These are phyloP conservation scores for Geranium brycei DNA, from an alignment of 345 rosid species.

Conservation along the genomic window DNA sequence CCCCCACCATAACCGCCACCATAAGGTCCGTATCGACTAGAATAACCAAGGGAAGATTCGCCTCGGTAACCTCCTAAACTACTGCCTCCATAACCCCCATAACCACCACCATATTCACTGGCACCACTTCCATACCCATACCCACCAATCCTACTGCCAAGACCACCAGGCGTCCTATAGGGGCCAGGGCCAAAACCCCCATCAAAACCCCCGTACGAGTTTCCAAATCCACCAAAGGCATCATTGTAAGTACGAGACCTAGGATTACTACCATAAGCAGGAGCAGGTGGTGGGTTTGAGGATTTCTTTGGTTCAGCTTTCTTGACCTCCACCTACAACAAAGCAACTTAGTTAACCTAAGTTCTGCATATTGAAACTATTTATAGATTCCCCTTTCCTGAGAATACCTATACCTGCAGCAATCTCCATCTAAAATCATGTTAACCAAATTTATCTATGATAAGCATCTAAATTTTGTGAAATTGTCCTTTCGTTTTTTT, in stretches of 20 bases:
- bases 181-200: slow-evolving; percentile 83
- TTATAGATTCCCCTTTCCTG: slow-evolving; percentile 20
- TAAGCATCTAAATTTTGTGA: background rate
- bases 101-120: slow-evolving; percentile 63
- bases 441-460: background rate
- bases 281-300: slow-evolving; percentile 78
- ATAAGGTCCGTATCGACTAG: slow-evolving; percentile 79
- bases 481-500: background rate
- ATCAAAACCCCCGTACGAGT: slow-evolving; percentile 52
- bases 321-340: slow-evolving; percentile 99
- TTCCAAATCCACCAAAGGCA: slow-evolving; percentile 47
- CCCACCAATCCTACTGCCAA: slow-evolving; percentile 47
- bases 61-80: slow-evolving; percentile 59
- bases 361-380: slow-evolving; percentile 42
- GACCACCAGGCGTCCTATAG: slow-evolving; percentile 53
- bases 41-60: slow-evolving; percentile 74
- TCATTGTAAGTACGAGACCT: slow-evolving; percentile 57
- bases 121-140: slow-evolving; percentile 58
- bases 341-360: slow-evolving; percentile 92
- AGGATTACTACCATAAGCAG: slow-evolving; percentile 62
- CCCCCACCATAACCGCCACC: slow-evolving; percentile 66
- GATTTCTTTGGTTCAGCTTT: slow-evolving; percentile 99
- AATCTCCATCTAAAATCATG: slow-evolving; percentile 17
- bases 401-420: slow-evolving; percentile 25
- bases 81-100: slow-evolving; percentile 45